Percentiles rank a stretch among this genome's conserved stretches.
Conservation (phyloP, 495 filamentous ascomycete species). For the Chlorociboria aeruginascens region DNA sequence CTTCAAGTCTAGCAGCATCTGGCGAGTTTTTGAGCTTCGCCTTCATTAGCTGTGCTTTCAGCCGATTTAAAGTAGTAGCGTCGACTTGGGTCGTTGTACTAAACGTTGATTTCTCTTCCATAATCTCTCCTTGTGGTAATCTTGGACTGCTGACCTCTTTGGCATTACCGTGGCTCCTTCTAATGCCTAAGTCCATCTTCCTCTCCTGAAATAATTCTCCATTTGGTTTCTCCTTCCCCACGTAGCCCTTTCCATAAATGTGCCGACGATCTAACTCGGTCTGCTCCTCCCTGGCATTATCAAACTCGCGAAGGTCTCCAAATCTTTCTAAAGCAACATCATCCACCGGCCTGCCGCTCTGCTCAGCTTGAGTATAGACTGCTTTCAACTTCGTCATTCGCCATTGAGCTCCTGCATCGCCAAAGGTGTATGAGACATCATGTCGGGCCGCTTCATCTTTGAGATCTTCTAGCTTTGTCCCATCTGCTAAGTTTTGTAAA, state of each 20-base stretch:
- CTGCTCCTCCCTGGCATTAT: conserved; percentile 90
- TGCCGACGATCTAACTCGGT: conserved; percentile 78
- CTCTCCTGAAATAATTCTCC: conserved; percentile 73
- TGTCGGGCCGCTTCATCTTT: conserved; percentile 42
- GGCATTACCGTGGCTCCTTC: conserved; percentile 24
- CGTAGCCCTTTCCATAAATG: conserved; percentile 75
- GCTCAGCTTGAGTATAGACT: conserved; percentile 69
- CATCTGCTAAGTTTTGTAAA: conserved; percentile 48
- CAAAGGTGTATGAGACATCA: conserved; percentile 74
- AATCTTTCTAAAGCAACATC: conserved; percentile 73
- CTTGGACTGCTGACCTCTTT: conserved; percentile 30
- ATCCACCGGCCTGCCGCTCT: conserved; percentile 57
- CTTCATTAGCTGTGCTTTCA: conserved; percentile 89
- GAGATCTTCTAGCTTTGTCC: conserved; percentile 34
- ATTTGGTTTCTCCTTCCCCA: conserved; percentile 77
- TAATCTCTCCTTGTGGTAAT: conserved; percentile 31
- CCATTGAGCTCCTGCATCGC: conserved; percentile 83
- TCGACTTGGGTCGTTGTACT: conserved; percentile 43
- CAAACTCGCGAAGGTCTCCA: conserved; percentile 73
- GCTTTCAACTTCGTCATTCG: conserved; percentile 88
- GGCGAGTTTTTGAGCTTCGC: conserved; percentile 70
- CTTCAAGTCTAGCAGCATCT: conserved; percentile 67
- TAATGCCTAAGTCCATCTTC: conserved; percentile 38
- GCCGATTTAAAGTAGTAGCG: conserved; percentile 69
- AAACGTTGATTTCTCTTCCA: conserved; percentile 25